These are phyloP conservation scores for Bertia moriformis DNA, from an alignment of 2,329 filamentous ascomycete species.

Conservation along the genomic window DNA sequence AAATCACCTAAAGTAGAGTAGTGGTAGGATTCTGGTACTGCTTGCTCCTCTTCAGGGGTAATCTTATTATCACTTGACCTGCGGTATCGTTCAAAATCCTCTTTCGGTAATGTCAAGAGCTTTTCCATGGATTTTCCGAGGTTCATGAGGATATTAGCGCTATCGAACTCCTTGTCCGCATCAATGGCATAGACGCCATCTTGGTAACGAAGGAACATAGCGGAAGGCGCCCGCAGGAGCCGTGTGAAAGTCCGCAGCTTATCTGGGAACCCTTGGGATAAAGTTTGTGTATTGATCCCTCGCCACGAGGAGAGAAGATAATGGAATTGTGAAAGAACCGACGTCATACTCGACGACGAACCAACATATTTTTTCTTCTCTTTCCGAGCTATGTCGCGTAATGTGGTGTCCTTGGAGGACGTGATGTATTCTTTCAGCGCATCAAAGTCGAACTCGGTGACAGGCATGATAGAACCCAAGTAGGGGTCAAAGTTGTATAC, in stretches of 20 bases:
- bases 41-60: slow-evolving; percentile 55
- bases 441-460: slow-evolving; percentile 81
- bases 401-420: slow-evolving; percentile 66
- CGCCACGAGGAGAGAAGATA: slow-evolving; percentile 79
- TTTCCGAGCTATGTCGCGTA: slow-evolving; percentile 54
- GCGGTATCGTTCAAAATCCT: slow-evolving; percentile 76
- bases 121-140: slow-evolving; percentile 96
- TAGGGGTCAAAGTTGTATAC: slow-evolving; percentile 98
- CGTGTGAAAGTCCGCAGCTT: slow-evolving; percentile 55
- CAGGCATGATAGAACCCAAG: slow-evolving; percentile 81
- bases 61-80: slow-evolving; percentile 53
- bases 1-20: slow-evolving; percentile 79
- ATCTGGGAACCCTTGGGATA: slow-evolving; percentile 54
- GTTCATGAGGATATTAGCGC: slow-evolving; percentile 73
- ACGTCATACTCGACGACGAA: slow-evolving; percentile 93
- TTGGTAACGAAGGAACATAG: slow-evolving; percentile 69
- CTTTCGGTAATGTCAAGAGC: slow-evolving; percentile 67
- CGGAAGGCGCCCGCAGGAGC: slow-evolving; percentile 58
- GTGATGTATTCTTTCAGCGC: slow-evolving; percentile 78
- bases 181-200: slow-evolving; percentile 88
- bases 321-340: slow-evolving; percentile 77
- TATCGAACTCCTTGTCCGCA: slow-evolving; percentile 83
- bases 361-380: slow-evolving; percentile 71
- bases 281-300: slow-evolving; percentile 44
- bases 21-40: slow-evolving; percentile 62